Evolutionary conservation across 495 filamentous ascomycete species (phyloP).

Genomic region (Penicillium longicatenatum): DNA sequence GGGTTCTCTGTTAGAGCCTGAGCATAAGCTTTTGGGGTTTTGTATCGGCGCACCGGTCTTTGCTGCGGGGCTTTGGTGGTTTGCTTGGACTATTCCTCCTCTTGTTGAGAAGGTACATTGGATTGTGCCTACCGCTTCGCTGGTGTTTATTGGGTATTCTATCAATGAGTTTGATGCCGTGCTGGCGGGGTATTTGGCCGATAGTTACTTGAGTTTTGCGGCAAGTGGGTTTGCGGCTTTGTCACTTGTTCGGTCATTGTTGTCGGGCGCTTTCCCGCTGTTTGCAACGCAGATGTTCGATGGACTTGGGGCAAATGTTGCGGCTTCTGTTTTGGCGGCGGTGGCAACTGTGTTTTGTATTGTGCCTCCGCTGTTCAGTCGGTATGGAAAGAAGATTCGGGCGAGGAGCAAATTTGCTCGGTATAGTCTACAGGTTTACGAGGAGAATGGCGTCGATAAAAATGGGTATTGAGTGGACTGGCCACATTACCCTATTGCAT

Average conservation of each 20-base stretch:
- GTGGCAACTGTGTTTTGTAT: constrained; percentile 43
- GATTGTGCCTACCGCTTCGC: constrained; percentile 35
- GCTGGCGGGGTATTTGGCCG: constrained; percentile 48
- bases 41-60: constrained; percentile 41
- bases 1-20: constrained; percentile 11
- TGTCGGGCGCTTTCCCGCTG: constrained; percentile 43
- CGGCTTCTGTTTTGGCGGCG: constrained; percentile 37
- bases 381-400: constrained; percentile 39
- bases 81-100: constrained; percentile 49
- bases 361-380: constrained; percentile 36
- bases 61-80: constrained; percentile 42
- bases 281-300: constrained; percentile 43
- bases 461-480: constrained; percentile 10
- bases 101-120: constrained; percentile 27
- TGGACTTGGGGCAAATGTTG: constrained; percentile 40
- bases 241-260: constrained; percentile 35
- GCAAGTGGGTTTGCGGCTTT: constrained; percentile 45
- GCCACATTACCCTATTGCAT: background rate
- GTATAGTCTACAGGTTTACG: constrained; percentile 33
- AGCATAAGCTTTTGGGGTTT: constrained; percentile 32
- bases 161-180: constrained; percentile 47
- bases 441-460: constrained; percentile 21
- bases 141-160: constrained; percentile 45
- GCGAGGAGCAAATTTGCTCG: constrained; percentile 44
- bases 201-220: constrained; percentile 46